Percentiles rank a stretch among this genome's conserved stretches.
Evolutionary conservation across 176 grass and related monocot genomes (phyloP).

Genomic region (Poa annua): DNA sequence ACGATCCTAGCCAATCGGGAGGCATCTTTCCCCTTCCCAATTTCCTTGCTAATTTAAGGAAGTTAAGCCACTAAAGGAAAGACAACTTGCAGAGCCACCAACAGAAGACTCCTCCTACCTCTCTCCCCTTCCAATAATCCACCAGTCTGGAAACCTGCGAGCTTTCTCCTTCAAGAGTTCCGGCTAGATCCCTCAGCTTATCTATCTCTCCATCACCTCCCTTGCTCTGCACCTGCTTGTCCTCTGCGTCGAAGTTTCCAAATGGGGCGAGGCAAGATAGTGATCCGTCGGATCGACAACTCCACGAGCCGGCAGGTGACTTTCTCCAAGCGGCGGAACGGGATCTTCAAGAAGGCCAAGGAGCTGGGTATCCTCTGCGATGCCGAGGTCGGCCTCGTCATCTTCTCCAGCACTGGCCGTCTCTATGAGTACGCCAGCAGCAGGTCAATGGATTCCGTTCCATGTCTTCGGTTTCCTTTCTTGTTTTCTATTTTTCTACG

Average conservation of each 20-base stretch:
- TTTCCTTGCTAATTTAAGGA: constrained; percentile 59
- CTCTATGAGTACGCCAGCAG: constrained; percentile 85
- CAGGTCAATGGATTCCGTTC: constrained; percentile 53
- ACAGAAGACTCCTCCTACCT: constrained; percentile 36
- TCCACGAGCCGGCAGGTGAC: constrained; percentile 90
- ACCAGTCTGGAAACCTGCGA: constrained; percentile 40
- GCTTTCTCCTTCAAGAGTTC: constrained; percentile 39
- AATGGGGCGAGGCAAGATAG: constrained; percentile 94
- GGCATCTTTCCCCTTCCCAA: constrained; percentile 36
- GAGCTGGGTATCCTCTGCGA: constrained; percentile 95
- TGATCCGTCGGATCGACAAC: constrained; percentile 94
- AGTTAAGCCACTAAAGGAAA: constrained; percentile 45
- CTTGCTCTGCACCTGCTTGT: background rate
- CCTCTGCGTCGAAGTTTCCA: constrained; percentile 12
- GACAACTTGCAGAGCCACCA: constrained; percentile 50
- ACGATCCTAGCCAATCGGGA: constrained; percentile 45
- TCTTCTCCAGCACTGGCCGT: constrained; percentile 93
- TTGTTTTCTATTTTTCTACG: background rate
- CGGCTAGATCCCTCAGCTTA: constrained; percentile 22
- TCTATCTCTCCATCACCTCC: constrained; percentile 32
- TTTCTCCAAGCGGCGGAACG: constrained; percentile 83
- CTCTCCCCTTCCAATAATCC: constrained; percentile 48
- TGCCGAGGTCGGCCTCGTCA: constrained; percentile 84
- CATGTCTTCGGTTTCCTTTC: background rate
- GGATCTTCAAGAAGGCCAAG: constrained; percentile 94